These are phyloP conservation scores for Nadsonia commutata DNA, from an alignment of 1,139 yeast genomes.

Conservation along the genomic window DNA sequence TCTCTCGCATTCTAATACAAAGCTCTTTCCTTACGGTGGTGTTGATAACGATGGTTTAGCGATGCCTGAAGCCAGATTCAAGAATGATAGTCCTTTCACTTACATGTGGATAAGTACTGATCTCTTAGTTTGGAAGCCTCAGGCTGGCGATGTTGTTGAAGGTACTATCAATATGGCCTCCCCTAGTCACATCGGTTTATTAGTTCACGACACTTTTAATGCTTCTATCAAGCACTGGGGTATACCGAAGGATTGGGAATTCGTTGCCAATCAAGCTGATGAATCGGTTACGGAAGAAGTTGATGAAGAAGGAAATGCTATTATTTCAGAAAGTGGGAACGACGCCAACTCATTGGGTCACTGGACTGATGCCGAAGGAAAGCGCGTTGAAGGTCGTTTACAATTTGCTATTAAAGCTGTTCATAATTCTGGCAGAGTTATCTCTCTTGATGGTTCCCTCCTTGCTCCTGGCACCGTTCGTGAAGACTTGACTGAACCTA, in stretches of 20 bases:
- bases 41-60: conserved; percentile 14
- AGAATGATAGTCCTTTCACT: conserved; percentile 75
- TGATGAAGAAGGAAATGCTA: conserved; percentile 16
- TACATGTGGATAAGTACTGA: conserved; percentile 82
- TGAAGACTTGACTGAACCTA: conserved; percentile 21
- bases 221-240: conserved; percentile 77
- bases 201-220: conserved; percentile 85
- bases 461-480: conserved; percentile 44
- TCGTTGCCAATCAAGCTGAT: conserved; percentile 63
- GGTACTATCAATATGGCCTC: conserved; percentile 87
- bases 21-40: conserved; percentile 23
- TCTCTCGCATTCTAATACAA: conserved; percentile 56
- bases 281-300: conserved; percentile 23
- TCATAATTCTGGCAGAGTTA: conserved; percentile 65
- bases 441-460: conserved; percentile 76
- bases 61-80: conserved; percentile 32
- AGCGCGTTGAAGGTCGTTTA: conserved; percentile 67
- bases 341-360: conserved; percentile 39
- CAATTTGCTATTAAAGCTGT: conserved; percentile 58
- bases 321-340: conserved; percentile 8
- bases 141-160: conserved; percentile 66
- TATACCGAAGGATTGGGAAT: conserved; percentile 74
- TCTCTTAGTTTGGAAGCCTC: conserved; percentile 78
- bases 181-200: conserved; percentile 84
- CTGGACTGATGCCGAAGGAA: conserved; percentile 69